Evolutionary conservation across 176 grass and related monocot species (phyloP).

Genomic region (Avena eriantha): DNA sequence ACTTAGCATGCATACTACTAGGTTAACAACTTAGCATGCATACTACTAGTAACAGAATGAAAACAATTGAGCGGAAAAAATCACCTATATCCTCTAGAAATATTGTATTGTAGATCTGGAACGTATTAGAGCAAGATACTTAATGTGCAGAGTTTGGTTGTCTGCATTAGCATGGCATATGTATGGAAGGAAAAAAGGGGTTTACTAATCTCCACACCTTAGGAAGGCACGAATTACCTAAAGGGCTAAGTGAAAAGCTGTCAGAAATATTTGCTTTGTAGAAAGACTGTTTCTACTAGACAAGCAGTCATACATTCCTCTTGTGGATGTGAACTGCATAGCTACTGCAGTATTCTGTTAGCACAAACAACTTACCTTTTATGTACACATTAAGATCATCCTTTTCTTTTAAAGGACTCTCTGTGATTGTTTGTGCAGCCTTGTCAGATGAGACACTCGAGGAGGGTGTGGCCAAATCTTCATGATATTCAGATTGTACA

Average conservation of each 20-base stretch:
- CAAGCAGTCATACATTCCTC: not conserved
- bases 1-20: constrained; percentile 24
- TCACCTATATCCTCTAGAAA: not conserved
- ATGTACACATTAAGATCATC: constrained; percentile 35
- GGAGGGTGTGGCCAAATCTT: constrained; percentile 30
- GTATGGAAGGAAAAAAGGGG: not conserved
- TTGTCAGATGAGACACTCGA: constrained; percentile 31
- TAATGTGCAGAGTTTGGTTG: not conserved
- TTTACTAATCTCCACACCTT: not conserved
- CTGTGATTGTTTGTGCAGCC: not conserved
- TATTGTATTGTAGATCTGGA: not conserved
- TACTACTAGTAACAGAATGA: constrained; percentile 31
- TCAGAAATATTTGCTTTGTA: constrained; percentile 13
- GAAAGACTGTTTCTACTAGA: constrained; percentile 16
- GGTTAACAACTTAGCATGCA: not conserved
- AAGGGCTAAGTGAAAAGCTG: not conserved
- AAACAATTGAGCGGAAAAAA: constrained; percentile 2
- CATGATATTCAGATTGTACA: constrained; percentile 29
- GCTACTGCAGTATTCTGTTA: constrained; percentile 22
- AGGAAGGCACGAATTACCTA: not conserved
- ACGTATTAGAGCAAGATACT: constrained; percentile 9
- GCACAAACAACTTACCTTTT: constrained; percentile 56
- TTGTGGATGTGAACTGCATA: not conserved
- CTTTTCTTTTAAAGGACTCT: constrained; percentile 29
- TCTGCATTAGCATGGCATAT: not conserved